Percentiles rank a stretch among this genome's conserved stretches.
phyloP scores from a whole-genome alignment of 2,329 filamentous ascomycete genomes.

The Aureobasidium musti region DNA sequence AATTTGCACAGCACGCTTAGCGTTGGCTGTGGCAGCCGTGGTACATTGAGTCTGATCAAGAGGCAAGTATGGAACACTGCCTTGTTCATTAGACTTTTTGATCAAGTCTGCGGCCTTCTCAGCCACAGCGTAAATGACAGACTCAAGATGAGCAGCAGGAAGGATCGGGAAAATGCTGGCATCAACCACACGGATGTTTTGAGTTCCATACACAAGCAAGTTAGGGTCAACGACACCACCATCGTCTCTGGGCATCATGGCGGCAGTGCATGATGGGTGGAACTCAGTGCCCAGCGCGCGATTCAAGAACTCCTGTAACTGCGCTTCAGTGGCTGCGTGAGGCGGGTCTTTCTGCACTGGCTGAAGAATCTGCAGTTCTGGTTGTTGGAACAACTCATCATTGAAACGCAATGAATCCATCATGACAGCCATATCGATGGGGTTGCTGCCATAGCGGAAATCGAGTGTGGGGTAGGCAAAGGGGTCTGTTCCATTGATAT shows the following conservation, averaged over 20 bases:
- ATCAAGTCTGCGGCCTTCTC: conserved; percentile 36
- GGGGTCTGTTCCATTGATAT: conserved; percentile 35
- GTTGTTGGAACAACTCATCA: conserved; percentile 36
- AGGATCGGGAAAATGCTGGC: conserved; percentile 48
- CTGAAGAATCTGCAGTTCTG: conserved; percentile 35
- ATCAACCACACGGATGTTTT: conserved; percentile 49
- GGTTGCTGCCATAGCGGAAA: conserved; percentile 38
- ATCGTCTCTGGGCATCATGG: conserved; percentile 50
- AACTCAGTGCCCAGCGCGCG: conserved; percentile 43
- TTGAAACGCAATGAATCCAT: conserved; percentile 37
- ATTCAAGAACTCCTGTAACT: conserved; percentile 38
- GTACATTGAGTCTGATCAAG: conserved; percentile 30
- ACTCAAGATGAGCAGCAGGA: conserved; percentile 36
- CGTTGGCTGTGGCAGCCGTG: conserved; percentile 13
- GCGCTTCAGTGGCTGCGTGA: conserved; percentile 36
- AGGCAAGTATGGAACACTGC: conserved; percentile 19
- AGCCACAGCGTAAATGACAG: conserved; percentile 33
- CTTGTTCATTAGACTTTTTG: conserved; percentile 5
- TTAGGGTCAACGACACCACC: conserved; percentile 52
- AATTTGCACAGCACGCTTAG: conserved; percentile 16
- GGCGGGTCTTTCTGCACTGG: conserved; percentile 37
- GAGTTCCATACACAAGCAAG: conserved; percentile 46
- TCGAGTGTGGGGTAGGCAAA: conserved; percentile 35
- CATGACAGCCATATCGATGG: conserved; percentile 38
- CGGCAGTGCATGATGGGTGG: conserved; percentile 46